Evolutionary conservation across 2,329 filamentous ascomycete genomes (phyloP).

Genomic region (Aciculosporium take): DNA sequence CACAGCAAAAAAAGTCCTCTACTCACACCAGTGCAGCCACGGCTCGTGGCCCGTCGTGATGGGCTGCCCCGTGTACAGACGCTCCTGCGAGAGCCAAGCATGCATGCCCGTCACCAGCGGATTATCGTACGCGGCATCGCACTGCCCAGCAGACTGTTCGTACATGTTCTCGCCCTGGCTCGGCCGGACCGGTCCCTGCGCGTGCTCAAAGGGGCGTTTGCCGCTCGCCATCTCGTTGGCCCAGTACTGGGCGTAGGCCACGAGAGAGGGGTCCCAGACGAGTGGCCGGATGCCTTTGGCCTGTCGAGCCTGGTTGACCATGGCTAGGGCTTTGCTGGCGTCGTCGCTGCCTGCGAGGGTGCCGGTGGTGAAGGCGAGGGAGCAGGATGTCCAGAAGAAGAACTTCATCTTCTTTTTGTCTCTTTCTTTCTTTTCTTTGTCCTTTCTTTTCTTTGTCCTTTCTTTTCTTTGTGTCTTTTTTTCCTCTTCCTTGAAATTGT

Average conservation of each 20-base stretch:
- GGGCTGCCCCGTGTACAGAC: slow-evolving; percentile 17
- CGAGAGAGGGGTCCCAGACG: slow-evolving; percentile 17
- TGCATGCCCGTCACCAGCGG: slow-evolving; percentile 17
- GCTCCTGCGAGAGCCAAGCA: slow-evolving; percentile 18
- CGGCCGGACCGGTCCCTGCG: slow-evolving; percentile 16
- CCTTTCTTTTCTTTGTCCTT: background rate
- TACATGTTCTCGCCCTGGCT: slow-evolving; percentile 22
- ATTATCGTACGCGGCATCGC: slow-evolving; percentile 15
- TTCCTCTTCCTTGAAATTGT: too few relatives aligned
- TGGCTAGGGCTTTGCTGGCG: slow-evolving; percentile 12
- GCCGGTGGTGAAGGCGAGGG: slow-evolving; percentile 6
- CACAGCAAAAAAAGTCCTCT: too few relatives aligned
- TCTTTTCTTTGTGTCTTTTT: background rate
- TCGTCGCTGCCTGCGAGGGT: slow-evolving; percentile 12
- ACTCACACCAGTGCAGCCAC: slow-evolving; percentile 26
- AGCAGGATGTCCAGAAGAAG: background rate
- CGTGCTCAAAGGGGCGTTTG: slow-evolving; percentile 18
- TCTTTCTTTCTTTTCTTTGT: background rate
- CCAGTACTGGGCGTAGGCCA: slow-evolving; percentile 20
- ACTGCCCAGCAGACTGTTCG: slow-evolving; percentile 16
- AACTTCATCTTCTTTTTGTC: slow-evolving; percentile 3
- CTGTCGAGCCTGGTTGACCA: slow-evolving; percentile 19
- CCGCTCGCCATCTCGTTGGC: slow-evolving; percentile 19
- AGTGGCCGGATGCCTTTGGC: slow-evolving; percentile 15
- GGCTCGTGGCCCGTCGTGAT: slow-evolving; percentile 18